phyloP scores from a whole-genome alignment of 148 eudicot species.

The Amaranthus cruentus region DNA sequence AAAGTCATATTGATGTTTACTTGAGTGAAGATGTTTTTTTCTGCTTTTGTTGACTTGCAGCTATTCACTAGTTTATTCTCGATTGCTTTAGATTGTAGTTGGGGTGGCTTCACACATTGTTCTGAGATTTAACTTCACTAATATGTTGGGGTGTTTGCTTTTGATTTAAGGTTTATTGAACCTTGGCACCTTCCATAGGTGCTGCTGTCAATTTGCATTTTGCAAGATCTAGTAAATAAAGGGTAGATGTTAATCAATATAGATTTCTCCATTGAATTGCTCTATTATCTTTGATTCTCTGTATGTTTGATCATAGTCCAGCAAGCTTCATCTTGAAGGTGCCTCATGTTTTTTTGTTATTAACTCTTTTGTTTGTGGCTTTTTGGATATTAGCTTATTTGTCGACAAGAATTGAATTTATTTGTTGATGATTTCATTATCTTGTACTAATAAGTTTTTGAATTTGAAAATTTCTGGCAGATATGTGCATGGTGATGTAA shows the following conservation, averaged over 20 bases:
- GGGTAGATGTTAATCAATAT: neutral
- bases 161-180: neutral
- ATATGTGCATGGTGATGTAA: conserved; percentile 94
- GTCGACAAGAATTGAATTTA: neutral
- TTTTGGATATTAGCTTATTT: neutral
- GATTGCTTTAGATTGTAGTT: neutral
- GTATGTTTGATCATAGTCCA: too few relatives aligned
- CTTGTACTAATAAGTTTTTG: neutral
- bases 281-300: too few relatives aligned
- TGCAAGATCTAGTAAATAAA: neutral
- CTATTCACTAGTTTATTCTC: neutral
- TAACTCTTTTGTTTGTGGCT: neutral
- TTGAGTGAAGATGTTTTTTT: neutral
- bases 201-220: neutral
- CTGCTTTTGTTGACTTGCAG: neutral
- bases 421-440: neutral
- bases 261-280: neutral
- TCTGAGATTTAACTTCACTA: neutral
- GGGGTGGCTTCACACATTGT: neutral
- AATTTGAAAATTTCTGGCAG: conserved; percentile 27
- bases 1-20: neutral
- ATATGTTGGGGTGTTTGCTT: neutral
- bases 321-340: too few relatives aligned
- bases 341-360: neutral
- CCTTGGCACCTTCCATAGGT: neutral